Evolutionary conservation across 1,284 basidiomycete species (phyloP), one percentile per base, ranked within the genome.

Genomic region (Tylopilus sp.): DNA sequence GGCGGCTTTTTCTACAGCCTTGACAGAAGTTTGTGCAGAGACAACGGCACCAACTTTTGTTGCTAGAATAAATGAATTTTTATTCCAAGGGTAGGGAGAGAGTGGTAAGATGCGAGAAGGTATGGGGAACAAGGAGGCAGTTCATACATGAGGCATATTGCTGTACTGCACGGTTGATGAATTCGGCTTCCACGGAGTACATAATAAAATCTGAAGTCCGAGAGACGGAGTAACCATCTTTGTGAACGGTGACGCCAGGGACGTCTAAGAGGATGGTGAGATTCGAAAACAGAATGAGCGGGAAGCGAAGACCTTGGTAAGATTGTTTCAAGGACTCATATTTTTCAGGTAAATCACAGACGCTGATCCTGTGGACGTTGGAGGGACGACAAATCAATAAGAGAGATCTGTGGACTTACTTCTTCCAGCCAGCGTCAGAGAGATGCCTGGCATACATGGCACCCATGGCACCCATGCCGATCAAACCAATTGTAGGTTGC

Each of bases 381-480:
- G 39, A 39, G 16, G 39, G 39, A 24, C 9, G 59, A 67, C 18
- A 63, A 39, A 39, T 39, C 62, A 33, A 18, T 16, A 32, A 13
- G 18, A 13, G 57, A 15, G 18, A 44, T 8, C 51, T 32, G 56
- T 41, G 51, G 62, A 72, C 87, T 72, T 69, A 96, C 95, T 91
- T 93, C 82, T 91, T 89, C 90, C 94, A 95, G 1, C 96, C 96
- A 4, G 91, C 95, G 13, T 85, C 83, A 12, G 89, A 87, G 44
- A 99, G 83, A 52, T 85, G 81, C 49, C 87, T 87, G 0, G 96
- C 96, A 78, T 99, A 99, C 92, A 99, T 94, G 71, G 86, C 86
- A 6, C 97, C 97, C 97, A 99, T 99, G 67, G 96, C 89, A 6
- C 95, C 95, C 95, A 97, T 96, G 2, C 95, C 95, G 67, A 96